Percentiles rank a stretch among this genome's conserved stretches.
Conservation (phyloP, 768 basidiomycete genomes). For the Rubroboletus pulcherrimus region DNA sequence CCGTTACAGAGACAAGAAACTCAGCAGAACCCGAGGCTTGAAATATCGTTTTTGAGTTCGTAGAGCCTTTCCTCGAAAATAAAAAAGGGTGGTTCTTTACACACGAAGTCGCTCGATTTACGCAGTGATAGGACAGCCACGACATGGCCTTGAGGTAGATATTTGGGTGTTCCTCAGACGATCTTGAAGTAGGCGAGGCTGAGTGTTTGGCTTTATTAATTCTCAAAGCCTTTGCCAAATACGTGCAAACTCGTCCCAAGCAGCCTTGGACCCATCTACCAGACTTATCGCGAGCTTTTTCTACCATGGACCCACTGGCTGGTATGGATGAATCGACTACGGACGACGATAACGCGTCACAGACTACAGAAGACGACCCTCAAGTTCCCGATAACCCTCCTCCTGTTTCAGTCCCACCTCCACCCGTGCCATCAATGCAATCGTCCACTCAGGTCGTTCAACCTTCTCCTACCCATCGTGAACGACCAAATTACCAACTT, state of each 20-base stretch:
- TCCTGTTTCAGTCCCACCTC: slow-evolving; percentile 36
- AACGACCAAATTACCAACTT: slow-evolving; percentile 64
- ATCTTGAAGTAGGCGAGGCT: no score
- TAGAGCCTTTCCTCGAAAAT: slow-evolving; percentile 10
- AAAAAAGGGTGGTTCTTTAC: background rate
- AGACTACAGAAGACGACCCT: slow-evolving; percentile 83
- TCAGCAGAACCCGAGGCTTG: slow-evolving; percentile 25
- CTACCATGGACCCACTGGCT: slow-evolving; percentile 20
- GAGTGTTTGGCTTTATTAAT: no score
- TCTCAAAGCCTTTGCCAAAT: no score
- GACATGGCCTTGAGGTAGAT: slow-evolving; percentile 9
- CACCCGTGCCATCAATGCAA: slow-evolving; percentile 29
- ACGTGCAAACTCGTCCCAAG: no score
- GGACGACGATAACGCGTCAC: slow-evolving; percentile 66
- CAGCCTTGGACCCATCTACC: background rate
- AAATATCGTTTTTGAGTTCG: slow-evolving; percentile 17
- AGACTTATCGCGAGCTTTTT: background rate
- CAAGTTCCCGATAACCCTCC: slow-evolving; percentile 63
- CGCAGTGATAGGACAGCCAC: background rate
- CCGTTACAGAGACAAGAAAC: slow-evolving; percentile 24
- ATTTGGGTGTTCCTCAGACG: background rate
- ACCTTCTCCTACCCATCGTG: slow-evolving; percentile 36
- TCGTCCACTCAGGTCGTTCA: slow-evolving; percentile 30
- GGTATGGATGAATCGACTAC: slow-evolving; percentile 44
- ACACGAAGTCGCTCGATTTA: background rate